phyloP scores from a whole-genome alignment of 1,284 basidiomycete genomes.

The Puccinia hordei region DNA sequence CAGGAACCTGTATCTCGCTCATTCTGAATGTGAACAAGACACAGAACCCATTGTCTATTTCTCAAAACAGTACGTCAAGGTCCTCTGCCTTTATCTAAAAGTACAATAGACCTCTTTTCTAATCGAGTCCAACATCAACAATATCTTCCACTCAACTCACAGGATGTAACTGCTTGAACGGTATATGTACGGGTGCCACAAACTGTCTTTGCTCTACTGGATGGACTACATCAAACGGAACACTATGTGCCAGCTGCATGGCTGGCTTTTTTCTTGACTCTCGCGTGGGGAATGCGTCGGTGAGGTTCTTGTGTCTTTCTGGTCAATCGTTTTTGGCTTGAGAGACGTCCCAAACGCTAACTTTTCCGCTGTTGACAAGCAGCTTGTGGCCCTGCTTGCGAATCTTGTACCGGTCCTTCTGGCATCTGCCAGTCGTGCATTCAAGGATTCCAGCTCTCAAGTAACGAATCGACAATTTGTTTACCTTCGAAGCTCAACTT shows the following conservation, averaged over 20 bases:
- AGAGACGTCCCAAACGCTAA: not conserved
- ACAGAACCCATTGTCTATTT: slow-evolving; percentile 18
- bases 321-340: not conserved
- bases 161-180: slow-evolving; percentile 42
- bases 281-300: slow-evolving; percentile 23
- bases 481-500: slow-evolving; percentile 12
- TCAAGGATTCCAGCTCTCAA: slow-evolving; percentile 23
- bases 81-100: not conserved
- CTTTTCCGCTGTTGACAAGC: not conserved
- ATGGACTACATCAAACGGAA: slow-evolving; percentile 38
- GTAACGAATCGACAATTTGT: slow-evolving; percentile 26
- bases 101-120: not conserved
- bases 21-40: slow-evolving; percentile 20
- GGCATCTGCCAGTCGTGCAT: slow-evolving; percentile 33
- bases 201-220: slow-evolving; percentile 37
- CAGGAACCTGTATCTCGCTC: slow-evolving; percentile 20
- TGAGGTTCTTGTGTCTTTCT: not conserved
- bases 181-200: slow-evolving; percentile 26
- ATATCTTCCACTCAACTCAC: not conserved
- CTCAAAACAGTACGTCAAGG: slow-evolving; percentile 22
- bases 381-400: slow-evolving; percentile 38
- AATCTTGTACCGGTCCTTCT: slow-evolving; percentile 17
- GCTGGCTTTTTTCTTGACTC: slow-evolving; percentile 22
- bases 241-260: slow-evolving; percentile 32
- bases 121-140: not conserved